Conservation (phyloP, 257 asterid species). For the Solanum etuberosum region DNA sequence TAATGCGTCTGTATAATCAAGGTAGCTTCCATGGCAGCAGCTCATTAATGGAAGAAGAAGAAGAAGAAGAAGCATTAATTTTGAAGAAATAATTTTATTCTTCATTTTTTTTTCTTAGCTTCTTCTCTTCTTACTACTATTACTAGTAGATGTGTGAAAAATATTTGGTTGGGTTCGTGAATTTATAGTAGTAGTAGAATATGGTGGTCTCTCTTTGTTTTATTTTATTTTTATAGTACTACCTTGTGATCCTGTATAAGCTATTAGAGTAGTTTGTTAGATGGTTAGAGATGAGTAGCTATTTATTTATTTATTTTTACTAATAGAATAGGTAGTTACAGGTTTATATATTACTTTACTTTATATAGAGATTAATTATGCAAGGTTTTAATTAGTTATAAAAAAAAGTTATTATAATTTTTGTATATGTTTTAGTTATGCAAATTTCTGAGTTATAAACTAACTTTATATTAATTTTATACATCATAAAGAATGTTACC, state of each 20-base stretch:
- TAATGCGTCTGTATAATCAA: slow-evolving; percentile 69
- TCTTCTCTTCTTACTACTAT: background rate
- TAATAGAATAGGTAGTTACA: too few relatives aligned
- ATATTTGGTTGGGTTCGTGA: background rate
- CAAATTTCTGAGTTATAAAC: background rate
- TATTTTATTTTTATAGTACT: background rate
- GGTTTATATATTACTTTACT: too few relatives aligned
- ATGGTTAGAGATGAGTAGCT: background rate
- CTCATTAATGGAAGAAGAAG: background rate
- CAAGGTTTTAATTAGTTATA: too few relatives aligned
- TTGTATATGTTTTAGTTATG: background rate
- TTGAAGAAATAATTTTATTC: background rate
- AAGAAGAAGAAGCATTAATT: background rate
- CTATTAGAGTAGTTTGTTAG: background rate
- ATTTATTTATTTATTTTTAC: too few relatives aligned
- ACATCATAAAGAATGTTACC: too few relatives aligned
- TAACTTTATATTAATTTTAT: too few relatives aligned
- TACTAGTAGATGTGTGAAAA: background rate
- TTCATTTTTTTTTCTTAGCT: background rate
- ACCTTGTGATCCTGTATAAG: background rate
- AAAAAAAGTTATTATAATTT: too few relatives aligned
- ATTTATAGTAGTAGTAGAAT: background rate
- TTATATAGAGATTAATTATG: too few relatives aligned
- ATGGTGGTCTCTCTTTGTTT: background rate
- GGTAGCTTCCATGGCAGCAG: slow-evolving; percentile 22